Base-by-base conservation (phyloP, 139 green algal species). In the Yamagishiella unicocca region DNA sequence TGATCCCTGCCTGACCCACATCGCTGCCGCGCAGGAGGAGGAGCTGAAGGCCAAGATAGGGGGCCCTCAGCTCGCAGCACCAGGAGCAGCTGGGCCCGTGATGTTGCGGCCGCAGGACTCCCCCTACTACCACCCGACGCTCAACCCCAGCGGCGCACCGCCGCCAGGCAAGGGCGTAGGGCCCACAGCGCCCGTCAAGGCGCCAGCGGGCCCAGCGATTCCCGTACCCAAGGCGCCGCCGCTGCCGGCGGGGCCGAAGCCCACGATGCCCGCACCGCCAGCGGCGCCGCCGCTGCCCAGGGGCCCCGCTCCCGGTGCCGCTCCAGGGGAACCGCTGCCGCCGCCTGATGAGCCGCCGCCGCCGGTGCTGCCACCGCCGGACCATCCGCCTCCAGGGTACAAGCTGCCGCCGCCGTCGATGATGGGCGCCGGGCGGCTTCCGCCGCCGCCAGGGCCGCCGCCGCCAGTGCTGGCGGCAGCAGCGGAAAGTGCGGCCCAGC, bases 91-190 rank as follows among this genome's bases (percentile, higher is more conserved):
- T 1, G 87, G 87, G 2, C 83, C 88, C n/a, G 90, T 92, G 29
- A 73, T 84, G 43, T 61, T 87, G 53, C 87, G 87, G 35, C 85
- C 90, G 0, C 79, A 95, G 85, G 92, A 96, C 29, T 94, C 90
- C 1, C 91, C 94, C 25, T 97, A 97, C 84, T 97, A 93, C 85
- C 95, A 97, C 88, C 95, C 93, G 7, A 93, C 88, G 0, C 89
- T 95, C 3, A 97, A 97, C 89, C 95, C 95, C 21, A 85, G 89
- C 17, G 95, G 93, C 67, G 79, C 92, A 62, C 91, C 94, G 4
- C 92, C 94, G 0, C 92, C 93, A 5, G 94, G 94, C 79, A 88
- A 90, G 64, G 70, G 68, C 27, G 83, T 88, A 31, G 86, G 50
- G 4, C 70, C 62, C n/a, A 62, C 83, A 3, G 77, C 77, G 4